Evolutionary conservation across 371 early-diverging fungal species (phyloP).

Genomic region (Mortierella sp.): DNA sequence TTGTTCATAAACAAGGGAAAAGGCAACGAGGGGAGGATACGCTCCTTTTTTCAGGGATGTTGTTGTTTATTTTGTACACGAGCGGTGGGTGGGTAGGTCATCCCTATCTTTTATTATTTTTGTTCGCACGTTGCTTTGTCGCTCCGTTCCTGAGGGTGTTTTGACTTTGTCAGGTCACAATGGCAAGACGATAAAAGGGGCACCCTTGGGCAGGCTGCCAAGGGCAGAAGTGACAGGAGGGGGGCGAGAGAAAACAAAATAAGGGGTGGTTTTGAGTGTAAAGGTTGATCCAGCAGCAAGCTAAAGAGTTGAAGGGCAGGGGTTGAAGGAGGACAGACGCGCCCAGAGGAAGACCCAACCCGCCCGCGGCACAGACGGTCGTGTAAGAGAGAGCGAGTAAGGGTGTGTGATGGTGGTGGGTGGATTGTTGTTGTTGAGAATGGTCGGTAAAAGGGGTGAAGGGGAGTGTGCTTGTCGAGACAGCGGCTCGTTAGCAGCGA

Average conservation of each 20-base stretch:
- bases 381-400: background rate
- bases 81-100: conserved; percentile 14
- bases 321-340: background rate
- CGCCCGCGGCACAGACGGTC: background rate
- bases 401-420: background rate
- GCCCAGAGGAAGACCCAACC: background rate
- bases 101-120: conserved; percentile 17
- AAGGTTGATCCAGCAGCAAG: background rate
- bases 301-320: background rate
- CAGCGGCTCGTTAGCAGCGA: background rate
- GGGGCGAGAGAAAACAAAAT: background rate
- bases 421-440: background rate
- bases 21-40: background rate
- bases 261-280: background rate
- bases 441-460: conserved; percentile 9
- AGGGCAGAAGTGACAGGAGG: background rate
- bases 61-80: background rate
- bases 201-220: background rate
- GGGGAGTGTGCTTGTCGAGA: background rate
- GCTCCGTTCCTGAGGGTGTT: conserved; percentile 18
- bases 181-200: conserved; percentile 31
- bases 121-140: background rate
- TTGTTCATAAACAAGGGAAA: background rate
- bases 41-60: background rate
- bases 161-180: conserved; percentile 30